phyloP scores from a whole-genome alignment of 2,329 filamentous ascomycete species.

The Arthrinium puccinioides region DNA sequence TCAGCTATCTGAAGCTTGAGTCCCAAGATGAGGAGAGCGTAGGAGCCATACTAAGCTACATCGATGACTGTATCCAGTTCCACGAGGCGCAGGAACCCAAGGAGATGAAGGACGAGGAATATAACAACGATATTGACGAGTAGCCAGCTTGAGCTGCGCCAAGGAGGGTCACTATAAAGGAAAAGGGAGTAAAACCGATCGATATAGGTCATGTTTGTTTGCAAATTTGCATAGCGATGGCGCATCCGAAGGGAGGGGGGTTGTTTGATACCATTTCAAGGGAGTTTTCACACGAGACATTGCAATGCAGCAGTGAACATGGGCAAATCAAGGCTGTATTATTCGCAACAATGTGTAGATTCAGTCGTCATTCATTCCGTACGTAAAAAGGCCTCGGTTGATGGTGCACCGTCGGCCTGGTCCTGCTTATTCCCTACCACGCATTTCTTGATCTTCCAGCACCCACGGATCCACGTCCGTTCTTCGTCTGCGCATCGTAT shows the following conservation, averaged over 20 bases:
- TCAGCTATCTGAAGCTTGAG: constrained; percentile 87
- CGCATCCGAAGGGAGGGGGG: constrained; percentile 2
- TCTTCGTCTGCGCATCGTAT: constrained; percentile 42
- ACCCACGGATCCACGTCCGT: constrained; percentile 8
- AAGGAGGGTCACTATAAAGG: constrained; percentile 5
- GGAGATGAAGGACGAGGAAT: constrained; percentile 24
- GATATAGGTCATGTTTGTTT: neutral
- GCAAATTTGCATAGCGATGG: constrained; percentile 4
- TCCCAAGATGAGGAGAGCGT: constrained; percentile 90
- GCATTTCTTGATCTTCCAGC: constrained; percentile 8
- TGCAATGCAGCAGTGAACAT: no score
- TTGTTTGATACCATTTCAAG: constrained; percentile 3
- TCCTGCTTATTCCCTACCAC: neutral
- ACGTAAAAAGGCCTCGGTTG: neutral
- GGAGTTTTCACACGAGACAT: neutral
- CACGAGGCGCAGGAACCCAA: constrained; percentile 26
- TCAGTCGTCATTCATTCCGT: neutral
- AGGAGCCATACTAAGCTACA: constrained; percentile 51
- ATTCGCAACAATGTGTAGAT: neutral
- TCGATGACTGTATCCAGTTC: constrained; percentile 41
- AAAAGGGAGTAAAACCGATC: neutral
- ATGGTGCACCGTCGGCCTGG: neutral
- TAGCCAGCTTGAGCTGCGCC: constrained; percentile 5
- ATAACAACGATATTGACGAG: constrained; percentile 11
- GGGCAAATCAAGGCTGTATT: no score